Percentiles rank a stretch among this genome's conserved stretches.
phyloP scores from a whole-genome alignment of 192 early-diverging fungal species.

The Linnemannia exigua region DNA sequence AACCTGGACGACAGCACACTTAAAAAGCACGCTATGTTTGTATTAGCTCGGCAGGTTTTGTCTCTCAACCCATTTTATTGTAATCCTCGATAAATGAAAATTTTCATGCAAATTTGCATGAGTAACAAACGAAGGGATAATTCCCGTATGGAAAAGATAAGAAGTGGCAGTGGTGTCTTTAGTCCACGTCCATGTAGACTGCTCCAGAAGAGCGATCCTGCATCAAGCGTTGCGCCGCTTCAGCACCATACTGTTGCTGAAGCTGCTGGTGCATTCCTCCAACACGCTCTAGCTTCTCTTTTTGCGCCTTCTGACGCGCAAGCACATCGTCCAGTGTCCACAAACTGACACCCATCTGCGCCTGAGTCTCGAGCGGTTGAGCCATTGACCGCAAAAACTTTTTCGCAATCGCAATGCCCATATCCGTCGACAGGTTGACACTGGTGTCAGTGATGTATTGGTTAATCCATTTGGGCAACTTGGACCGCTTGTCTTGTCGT shows the following conservation, averaged over 20 bases:
- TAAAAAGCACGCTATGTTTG: too few relatives aligned
- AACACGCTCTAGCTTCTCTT: slow-evolving; percentile 40
- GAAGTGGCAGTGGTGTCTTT: not conserved
- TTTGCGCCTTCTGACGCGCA: slow-evolving; percentile 54
- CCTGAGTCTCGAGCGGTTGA: slow-evolving; percentile 87
- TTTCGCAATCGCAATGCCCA: slow-evolving; percentile 92
- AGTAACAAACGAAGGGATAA: too few relatives aligned
- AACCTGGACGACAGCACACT: too few relatives aligned
- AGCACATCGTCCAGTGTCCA: slow-evolving; percentile 85
- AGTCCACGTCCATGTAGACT: slow-evolving; percentile 49
- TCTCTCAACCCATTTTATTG: too few relatives aligned
- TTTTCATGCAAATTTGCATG: too few relatives aligned
- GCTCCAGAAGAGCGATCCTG: slow-evolving; percentile 41
- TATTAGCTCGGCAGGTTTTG: too few relatives aligned
- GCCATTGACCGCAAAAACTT: slow-evolving; percentile 97
- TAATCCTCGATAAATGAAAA: too few relatives aligned
- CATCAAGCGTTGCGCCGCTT: slow-evolving; percentile 25
- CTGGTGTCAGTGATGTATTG: slow-evolving; percentile 90
- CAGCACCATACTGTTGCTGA: slow-evolving; percentile 32
- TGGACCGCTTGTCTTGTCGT: slow-evolving; percentile 93
- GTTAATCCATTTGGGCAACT: slow-evolving; percentile 98
- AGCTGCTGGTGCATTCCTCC: slow-evolving; percentile 8
- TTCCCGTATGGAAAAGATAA: too few relatives aligned
- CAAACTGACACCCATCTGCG: slow-evolving; percentile 90
- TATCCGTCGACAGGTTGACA: slow-evolving; percentile 96